These are phyloP conservation scores for Chenopodium album DNA, from an alignment of 148 eudicot genomes.

Conservation along the genomic window DNA sequence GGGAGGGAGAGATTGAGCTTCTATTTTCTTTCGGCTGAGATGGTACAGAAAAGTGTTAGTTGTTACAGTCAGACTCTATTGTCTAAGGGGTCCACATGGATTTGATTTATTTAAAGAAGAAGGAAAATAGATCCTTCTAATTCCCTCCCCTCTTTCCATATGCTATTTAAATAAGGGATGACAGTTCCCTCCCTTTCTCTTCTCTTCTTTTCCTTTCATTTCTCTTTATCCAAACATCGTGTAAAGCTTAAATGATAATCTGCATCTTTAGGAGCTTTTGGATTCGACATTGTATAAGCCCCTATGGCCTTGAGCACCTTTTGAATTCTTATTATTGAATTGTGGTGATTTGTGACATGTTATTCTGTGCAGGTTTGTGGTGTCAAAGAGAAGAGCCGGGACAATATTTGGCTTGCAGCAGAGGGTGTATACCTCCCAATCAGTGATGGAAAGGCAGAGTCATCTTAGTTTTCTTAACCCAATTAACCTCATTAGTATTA, in stretches of 20 bases:
- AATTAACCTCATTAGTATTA: conserved; percentile 21
- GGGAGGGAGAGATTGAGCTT: too few species aligned
- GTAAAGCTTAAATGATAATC: background rate
- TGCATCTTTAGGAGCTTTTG: background rate
- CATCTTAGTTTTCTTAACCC: conserved; percentile 32
- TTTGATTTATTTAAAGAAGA: too few species aligned
- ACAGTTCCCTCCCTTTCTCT: too few species aligned
- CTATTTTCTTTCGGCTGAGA: too few species aligned
- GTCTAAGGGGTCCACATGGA: too few species aligned
- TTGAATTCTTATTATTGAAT: background rate
- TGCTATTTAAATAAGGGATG: too few species aligned
- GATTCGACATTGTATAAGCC: background rate
- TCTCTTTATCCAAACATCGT: too few species aligned
- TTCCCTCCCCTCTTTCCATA: too few species aligned
- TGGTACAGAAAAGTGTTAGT: too few species aligned
- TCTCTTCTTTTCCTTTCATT: too few species aligned
- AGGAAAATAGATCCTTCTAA: too few species aligned
- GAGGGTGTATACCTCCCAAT: conserved; percentile 75
- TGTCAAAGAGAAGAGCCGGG: conserved; percentile 53
- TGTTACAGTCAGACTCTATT: too few species aligned
- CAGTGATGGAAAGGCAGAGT: conserved; percentile 45
- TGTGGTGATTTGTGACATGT: background rate
- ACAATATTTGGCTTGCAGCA: conserved; percentile 71
- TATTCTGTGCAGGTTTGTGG: conserved; percentile 62
- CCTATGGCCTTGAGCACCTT: background rate